Evolutionary conservation across 2,329 filamentous ascomycete species (phyloP).

Genomic region (Colletotrichum sp.): DNA sequence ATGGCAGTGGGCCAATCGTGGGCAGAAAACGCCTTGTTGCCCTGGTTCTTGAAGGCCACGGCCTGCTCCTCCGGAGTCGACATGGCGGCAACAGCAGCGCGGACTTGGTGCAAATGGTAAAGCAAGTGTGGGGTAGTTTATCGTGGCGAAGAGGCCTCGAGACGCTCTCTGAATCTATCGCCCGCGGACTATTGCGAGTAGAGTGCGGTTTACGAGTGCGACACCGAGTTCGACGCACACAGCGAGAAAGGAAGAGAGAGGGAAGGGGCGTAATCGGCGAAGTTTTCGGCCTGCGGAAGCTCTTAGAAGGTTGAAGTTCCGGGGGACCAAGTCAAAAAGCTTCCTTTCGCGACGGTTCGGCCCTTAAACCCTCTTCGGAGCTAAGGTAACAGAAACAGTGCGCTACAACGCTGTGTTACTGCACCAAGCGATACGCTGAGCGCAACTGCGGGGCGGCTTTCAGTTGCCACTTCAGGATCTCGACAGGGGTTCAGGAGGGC

Average conservation of each 20-base stretch:
- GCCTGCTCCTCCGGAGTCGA: constrained; percentile 67
- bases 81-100: constrained; percentile 34
- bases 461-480: constrained; percentile 10
- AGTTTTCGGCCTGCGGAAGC: constrained; percentile 14
- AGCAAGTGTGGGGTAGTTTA: constrained; percentile 8
- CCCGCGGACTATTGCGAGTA: constrained; percentile 1
- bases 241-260: not conserved
- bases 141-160: not conserved
- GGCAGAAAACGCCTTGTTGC: constrained; percentile 88
- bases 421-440: constrained; percentile 1
- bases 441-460: not conserved
- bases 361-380: constrained; percentile 17
- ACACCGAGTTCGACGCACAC: not conserved
- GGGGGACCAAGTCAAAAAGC: constrained; percentile 10
- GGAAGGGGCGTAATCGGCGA: not conserved
- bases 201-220: not conserved
- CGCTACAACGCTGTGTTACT: not conserved
- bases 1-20: constrained; percentile 88
- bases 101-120: not conserved
- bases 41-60: constrained; percentile 86
- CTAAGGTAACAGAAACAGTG: constrained; percentile 14
- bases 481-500: constrained; percentile 1
- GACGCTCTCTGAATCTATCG: not conserved
- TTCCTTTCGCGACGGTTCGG: constrained; percentile 19
- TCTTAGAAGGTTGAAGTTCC: constrained; percentile 18